Percentiles rank a stretch among this genome's conserved stretches.
These are phyloP conservation scores for Ajuga chamaepitys DNA, from an alignment of 257 asterid genomes.

Conservation along the genomic window DNA sequence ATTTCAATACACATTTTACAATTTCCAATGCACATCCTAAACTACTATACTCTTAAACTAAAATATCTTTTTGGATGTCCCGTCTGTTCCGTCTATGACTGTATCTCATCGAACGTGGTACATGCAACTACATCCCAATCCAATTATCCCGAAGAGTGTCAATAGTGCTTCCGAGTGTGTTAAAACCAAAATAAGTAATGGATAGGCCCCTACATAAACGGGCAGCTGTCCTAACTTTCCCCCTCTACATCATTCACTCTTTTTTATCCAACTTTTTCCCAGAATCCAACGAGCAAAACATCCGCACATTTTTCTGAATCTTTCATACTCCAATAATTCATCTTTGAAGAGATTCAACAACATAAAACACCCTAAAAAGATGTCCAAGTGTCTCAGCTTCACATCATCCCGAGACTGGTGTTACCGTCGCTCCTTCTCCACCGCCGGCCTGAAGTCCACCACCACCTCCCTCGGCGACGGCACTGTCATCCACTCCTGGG, in stretches of 20 bases:
- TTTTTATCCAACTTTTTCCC: neutral
- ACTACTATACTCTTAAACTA: no score
- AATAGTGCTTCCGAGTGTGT: no score
- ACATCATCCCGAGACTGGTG: constrained; percentile 50
- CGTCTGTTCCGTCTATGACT: no score
- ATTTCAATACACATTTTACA: no score
- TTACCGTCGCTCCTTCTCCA: constrained; percentile 51
- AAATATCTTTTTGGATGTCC: no score
- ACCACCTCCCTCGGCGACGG: constrained; percentile 55
- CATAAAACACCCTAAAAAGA: neutral
- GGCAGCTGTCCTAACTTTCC: neutral
- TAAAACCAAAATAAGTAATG: neutral
- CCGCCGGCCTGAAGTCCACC: constrained; percentile 58
- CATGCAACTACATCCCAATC: no score
- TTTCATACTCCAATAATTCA: neutral
- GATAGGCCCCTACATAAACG: neutral
- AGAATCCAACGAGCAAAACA: no score
- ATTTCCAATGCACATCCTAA: no score
- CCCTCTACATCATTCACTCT: neutral
- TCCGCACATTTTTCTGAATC: neutral
- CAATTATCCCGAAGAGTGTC: no score
- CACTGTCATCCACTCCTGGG: constrained; percentile 71
- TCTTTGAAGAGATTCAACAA: neutral
- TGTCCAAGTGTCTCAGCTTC: constrained; percentile 61
- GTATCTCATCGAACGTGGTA: no score